Base-by-base conservation (phyloP, 1,139 yeast genomes). In the Hyphopichia fennica region DNA sequence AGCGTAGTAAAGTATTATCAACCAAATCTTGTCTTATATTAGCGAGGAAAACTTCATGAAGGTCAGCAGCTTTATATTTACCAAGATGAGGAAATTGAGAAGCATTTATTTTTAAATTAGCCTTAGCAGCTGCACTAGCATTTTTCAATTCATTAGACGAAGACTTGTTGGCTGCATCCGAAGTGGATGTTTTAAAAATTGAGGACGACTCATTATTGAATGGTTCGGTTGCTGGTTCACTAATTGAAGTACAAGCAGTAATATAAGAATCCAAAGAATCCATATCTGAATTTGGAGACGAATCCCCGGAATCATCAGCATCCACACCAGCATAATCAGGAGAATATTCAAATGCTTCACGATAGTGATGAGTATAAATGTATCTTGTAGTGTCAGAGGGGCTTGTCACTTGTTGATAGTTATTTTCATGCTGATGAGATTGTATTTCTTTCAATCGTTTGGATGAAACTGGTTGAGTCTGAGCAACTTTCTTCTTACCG, bases 1-100 rank as follows among this genome's bases (percentile, higher is more conserved):
- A 73, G 43, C 69, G 59, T 46, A 69, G 62, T 4, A 67, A 23
- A 40, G 57, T 56, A 46, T 69, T 69, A 48, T 73, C 78, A 18
- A 61, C 43, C 38, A 66, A 58, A 48, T 70, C 75, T 39, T 65
- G 62, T 51, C 70, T 62, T 27, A 48, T 28, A n/a, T n/a, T n/a
- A n/a, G n/a, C n/a, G n/a, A n/a, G n/a, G 14, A 68, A 43, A 1
- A 63, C 58, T 13, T 47, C 45, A 45, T 69, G 76, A 13, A 65
- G 35, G 8, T 58, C 60, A 9, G 51, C 47, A 4, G 60, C 53
- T 40, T 62, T 58, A 50, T 58, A 67, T 39, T 61, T 59, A 29
- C 54, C 45, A 38, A 58, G 41, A 19, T 47, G 47, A 7, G 61
- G 41, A 25, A 57, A 35, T 6, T 11, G 11, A 13, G 25, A n/a